Evolutionary conservation across 176 grass and related monocot genomes (phyloP).

Genomic region (Zoysia pacifica): DNA sequence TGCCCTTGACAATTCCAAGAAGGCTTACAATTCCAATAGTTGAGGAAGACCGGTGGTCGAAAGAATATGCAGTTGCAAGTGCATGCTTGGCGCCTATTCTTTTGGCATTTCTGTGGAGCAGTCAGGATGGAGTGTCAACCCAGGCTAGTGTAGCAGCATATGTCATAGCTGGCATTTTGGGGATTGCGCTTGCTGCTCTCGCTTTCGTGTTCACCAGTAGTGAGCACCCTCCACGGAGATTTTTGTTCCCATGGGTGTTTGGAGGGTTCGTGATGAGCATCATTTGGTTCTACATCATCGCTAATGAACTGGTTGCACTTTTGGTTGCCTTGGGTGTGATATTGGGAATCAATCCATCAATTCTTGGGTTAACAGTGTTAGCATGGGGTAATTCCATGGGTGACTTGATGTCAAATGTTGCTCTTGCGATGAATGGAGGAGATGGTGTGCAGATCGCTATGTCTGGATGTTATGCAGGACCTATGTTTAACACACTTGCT

Average conservation of each 20-base stretch:
- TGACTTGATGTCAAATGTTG: constrained; percentile 95
- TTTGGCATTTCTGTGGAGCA: constrained; percentile 76
- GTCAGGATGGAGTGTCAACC: constrained; percentile 47
- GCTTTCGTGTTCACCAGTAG: constrained; percentile 67
- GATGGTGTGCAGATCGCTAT: constrained; percentile 92
- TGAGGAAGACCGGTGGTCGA: constrained; percentile 90
- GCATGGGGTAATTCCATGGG: constrained; percentile 99
- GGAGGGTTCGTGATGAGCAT: constrained; percentile 99
- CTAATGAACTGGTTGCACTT: constrained; percentile 92
- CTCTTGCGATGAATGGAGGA: constrained; percentile 85
- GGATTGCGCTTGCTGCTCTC: constrained; percentile 60
- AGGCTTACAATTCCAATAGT: constrained; percentile 87
- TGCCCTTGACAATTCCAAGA: constrained; percentile 89
- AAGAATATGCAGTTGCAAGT: constrained; percentile 81
- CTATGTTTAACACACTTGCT: constrained; percentile 98
- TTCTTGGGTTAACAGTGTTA: constrained; percentile 90
- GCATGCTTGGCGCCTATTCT: constrained; percentile 72
- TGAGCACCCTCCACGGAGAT: constrained; percentile 77
- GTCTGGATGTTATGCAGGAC: constrained; percentile 96
- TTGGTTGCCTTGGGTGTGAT: constrained; percentile 88
- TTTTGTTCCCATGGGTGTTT: constrained; percentile 89
- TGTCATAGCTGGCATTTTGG: constrained; percentile 53
- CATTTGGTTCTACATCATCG: constrained; percentile 93
- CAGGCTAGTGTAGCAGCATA: constrained; percentile 50
- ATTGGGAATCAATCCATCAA: constrained; percentile 88